Evolutionary conservation across 2,329 filamentous ascomycete genomes (phyloP), one percentile per base, ranked within the genome.

Genomic region (Trichoderma pleuroti): DNA sequence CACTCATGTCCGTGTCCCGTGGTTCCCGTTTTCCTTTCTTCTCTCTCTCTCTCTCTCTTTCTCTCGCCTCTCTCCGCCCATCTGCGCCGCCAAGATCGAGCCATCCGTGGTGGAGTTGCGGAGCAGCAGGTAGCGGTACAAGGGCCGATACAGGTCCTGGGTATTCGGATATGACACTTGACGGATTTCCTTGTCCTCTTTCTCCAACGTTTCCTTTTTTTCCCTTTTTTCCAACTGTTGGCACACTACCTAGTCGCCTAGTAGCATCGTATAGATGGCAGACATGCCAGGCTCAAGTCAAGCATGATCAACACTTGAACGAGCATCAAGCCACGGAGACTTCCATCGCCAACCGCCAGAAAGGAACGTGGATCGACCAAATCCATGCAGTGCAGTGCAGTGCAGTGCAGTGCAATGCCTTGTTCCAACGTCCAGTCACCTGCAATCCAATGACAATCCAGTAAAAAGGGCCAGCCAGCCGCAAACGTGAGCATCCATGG

Each of bases 21-120:
- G 39, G 14, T 21, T 30, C 28, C 42, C 24, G 26, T 21, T 10
- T 4, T 61, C 39, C 34, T 39, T 8, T n/a, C 11, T 16, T 28
- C 36, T 21, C 21, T 42, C 10, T 16, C 26, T 28, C 26, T 4
- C 26, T 4, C 26, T 24, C 39, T 34, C 28, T 7, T n/a, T 8
- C 16, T 39, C 14, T 2, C 18, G 16, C 10, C 42, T 21, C 42
- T n/a, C 42, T 64, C 42, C 61, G 42, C 26, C 39, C 42, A 34
- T 54, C 18, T 54, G 39, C 7, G 34, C 21, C 28, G 66, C 66
- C 56, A 68, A 68, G 56, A 60, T 61, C 39, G 56, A 61, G 66
- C 66, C 56, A 60, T 52, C 46, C 39, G 54, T 18, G 42, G 66
- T 68, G 66, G 66, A 61, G 66, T 36, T 68, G 66, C 39, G 66